Base-by-base conservation (phyloP, 305 asterid genomes). In the Fraxinus sp. region DNA sequence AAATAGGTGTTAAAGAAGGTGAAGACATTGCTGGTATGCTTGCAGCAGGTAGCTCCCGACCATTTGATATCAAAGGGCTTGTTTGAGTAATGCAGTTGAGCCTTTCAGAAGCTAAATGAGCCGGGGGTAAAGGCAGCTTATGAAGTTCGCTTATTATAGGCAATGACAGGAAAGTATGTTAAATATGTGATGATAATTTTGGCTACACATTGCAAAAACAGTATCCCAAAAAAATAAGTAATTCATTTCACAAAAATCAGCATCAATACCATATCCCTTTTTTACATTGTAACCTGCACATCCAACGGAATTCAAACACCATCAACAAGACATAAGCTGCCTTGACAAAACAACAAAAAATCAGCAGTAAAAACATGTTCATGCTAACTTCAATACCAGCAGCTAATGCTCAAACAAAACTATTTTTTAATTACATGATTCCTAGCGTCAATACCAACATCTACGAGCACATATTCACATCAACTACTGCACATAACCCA, bases 111-210 rank as follows among this genome's bases (percentile, higher is more conserved):
- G 90, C 86, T 75, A 89, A 46, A 86, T 88, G 90, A 77, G 93
- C 80, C 18, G 98, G 99, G 1, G 99, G 99, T 77, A 97, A 92
- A 71, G 99, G 99, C 81, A 94, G 98, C 88, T 96, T 98, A 70
- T 96, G 99, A 83, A 94, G 97, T 86, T 96, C 99, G 55, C 95
- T 96, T 80, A 96, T 96, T 84, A 91, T 93, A 77, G 98, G 97
- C 11, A 97, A 86, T 35, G 99, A 93, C 24, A 87, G 88, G 71
- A 88, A 85, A 55, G 87, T 39, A 37, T 87, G 79, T 10, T 92
- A 82, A 76, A 78, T 68, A 14, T 86, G 90, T 14, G 94, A 88
- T 73, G 95, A 84, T 71, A 83, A 35, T 82, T 90, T 91, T 4
- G 93, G 85, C 44, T 9, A 41, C 52, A 10, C 52, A 41, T 41